Evolutionary conservation across 352 stramenopile species (phyloP), one percentile per base, ranked within the genome.

Genomic region (Phytophthora constricta): DNA sequence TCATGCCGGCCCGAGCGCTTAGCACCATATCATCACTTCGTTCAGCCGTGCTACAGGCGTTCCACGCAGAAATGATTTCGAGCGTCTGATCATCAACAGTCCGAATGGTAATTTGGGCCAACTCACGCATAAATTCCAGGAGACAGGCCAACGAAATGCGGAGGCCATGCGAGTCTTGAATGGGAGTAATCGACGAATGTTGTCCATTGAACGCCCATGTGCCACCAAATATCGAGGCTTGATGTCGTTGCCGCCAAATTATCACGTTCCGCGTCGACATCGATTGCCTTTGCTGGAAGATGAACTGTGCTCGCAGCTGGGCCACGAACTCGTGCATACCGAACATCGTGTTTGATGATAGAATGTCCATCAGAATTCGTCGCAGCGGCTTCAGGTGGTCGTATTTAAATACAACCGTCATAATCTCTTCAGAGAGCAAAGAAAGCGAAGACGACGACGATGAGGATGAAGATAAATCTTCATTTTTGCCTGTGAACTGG

Each of bases 271-370:
- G 23, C 20, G 25, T 34, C 26, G 46, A 54, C 9, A 20, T 19
- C 20, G 49, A n/a, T 17, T 52, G 22, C 22, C 39, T 42, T 17
- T 74, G 61, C 45, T 74, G 55, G 7, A 64, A 37, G 22, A 68
- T 33, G 47, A 64, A 81, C 67, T 68, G 74, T 23, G 48, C 59
- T 61, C 76, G 69, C 10, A 75, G 59, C 26, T 84, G 76, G 4
- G 76, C 72, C 28, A 79, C 72, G 31, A 77, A 81, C 9, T 68
- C 37, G 17, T 77, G 65, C 51, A 84, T 66, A 2, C 76, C 72
- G 19, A 73, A 65, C 76, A 84, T 79, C 3, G 33, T 62, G 25
- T 68, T 78, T 4, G 72, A 60, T 5, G 60, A 59, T 8, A 81
- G 62, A 11, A 79, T 52, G 10, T 54, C 62, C 34, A 81, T 50